Evolutionary conservation across 139 green algal genomes (phyloP).

Genomic region (Chlamydomonas sp.): DNA sequence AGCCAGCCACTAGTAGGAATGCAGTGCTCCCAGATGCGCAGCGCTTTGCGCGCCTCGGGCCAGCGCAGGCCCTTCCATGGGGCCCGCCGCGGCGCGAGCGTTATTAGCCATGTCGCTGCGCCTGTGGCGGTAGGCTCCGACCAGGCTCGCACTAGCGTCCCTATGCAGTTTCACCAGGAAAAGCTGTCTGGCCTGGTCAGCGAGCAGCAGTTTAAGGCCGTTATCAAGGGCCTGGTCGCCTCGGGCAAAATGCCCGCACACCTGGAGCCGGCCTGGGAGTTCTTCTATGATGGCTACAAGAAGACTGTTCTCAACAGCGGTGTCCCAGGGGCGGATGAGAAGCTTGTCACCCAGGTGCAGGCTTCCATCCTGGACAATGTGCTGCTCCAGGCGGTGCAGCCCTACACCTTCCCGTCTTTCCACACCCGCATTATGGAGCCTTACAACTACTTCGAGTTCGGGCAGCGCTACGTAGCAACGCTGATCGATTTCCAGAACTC

Average conservation of each 20-base stretch:
- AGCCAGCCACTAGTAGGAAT: too few species aligned
- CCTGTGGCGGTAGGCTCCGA: neutral
- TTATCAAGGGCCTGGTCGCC: conserved; percentile 61
- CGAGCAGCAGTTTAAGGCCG: conserved; percentile 72
- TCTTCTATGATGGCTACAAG: conserved; percentile 93
- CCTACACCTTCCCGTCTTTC: conserved; percentile 92
- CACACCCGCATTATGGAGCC: conserved; percentile 89
- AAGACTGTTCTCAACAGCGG: conserved; percentile 69
- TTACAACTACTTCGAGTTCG: conserved; percentile 97
- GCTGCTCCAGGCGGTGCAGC: conserved; percentile 59
- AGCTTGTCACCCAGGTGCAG: conserved; percentile 76
- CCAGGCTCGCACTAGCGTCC: neutral
- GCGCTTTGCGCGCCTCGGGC: too few species aligned
- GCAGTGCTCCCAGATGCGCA: too few species aligned
- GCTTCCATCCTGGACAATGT: conserved; percentile 68
- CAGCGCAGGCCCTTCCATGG: too few species aligned
- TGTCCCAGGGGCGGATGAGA: conserved; percentile 58
- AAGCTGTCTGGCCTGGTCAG: neutral
- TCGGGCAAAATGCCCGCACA: conserved; percentile 58
- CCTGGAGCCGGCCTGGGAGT: conserved; percentile 73
- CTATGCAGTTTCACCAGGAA: conserved; percentile 21
- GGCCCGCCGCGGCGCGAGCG: neutral
- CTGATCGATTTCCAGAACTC: conserved; percentile 94
- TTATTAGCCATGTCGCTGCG: neutral
- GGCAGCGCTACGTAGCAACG: conserved; percentile 89